Evolutionary conservation across 805 yeast genomes (phyloP), one percentile per base, ranked within the genome.

Genomic region (Clavispora vitiphila): DNA sequence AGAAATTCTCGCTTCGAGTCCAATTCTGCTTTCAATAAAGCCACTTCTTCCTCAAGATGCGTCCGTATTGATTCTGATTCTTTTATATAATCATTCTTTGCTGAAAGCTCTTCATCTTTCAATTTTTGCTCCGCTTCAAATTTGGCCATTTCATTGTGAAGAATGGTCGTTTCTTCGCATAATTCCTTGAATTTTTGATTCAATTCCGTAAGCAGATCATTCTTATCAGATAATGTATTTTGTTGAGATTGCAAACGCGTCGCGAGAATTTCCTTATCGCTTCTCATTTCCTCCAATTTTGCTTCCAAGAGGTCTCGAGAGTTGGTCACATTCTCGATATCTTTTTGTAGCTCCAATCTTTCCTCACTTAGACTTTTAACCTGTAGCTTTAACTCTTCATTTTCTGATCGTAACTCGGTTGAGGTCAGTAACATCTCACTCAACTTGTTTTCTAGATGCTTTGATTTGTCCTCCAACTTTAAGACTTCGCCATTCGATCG

Each of bases 191-290:
- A 43, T 16, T 47, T 53, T 14, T 44, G 37, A 31, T 53, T 52
- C 5, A 59, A 46, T 24, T 54, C 56, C n/a, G 39, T 46, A 25
- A 50, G 47, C n/a, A 51, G 48, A 3, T 46, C 48, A 18, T 53
- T 59, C 32, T 55, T 56, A 24, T 57, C 61, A 23, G 43, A 8
- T 10, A 29, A 29, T 3, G 19, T 8, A 15, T 15, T 12, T 16
- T 29, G 32, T 15, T 15, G 19, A 15, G 32, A 9, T 7, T 29
- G 20, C 19, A 29, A 29, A 8, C 32, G 32, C 10, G 11, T 5
- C 3, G 32, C 10, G 7, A 29, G 32, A 7, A 42, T 31, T 26
- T 41, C 35, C 25, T 29, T 19, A 14, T 24, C 27, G 5, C 23
- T 38, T 18, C 25, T 15, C 24, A 21, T 3, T 11, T 15, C 31